Evolutionary conservation across 768 basidiomycete genomes (phyloP), one percentile per base, ranked within the genome.

Genomic region (Calocybe gangraenosa): DNA sequence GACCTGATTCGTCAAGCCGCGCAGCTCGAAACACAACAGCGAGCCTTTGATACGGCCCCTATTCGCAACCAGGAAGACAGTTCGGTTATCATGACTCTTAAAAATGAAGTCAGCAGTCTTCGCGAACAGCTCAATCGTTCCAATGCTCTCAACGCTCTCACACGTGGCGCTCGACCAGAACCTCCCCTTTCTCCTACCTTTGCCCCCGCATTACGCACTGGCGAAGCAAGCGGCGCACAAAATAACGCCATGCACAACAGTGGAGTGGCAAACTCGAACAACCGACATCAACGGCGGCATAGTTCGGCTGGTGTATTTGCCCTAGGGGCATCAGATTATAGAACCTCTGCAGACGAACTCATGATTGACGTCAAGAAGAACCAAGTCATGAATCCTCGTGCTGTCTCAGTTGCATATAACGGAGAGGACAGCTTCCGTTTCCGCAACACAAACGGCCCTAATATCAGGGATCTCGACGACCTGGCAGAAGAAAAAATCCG

Each of bases 61-160:
- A 65, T 69, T 37, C 79, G 84, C 51, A 84, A 78, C 37, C 76
- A 79, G 3, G 94, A 96, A 54, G 92, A 97, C 58, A 82, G 72
- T 52, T 85, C 88, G 13, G 86, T 95, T 33, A 92, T 98, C 50
- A 71, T 82, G 52, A 85, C 85, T 0, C 79, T 99, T 56, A 93
- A 95, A 65, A 88, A 81, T 54, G 96, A 99, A 71, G 85, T 99
- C 54, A 84, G 86, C 65, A 85, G 71, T 56, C 76, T 98, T 22
- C 90, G 92, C 48, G 96, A 99, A 60, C 95, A 98, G 61, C 81
- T 98, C 52, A 94, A 94, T 56, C 82, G 95, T 23, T 83, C 92
- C n/a, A 92, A 94, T 59, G 92, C 96, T 7, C 78, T 96, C 55
- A 91, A 92, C 55, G 76, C 81, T 13, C 76, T 96, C 40, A 93